Evolutionary conservation across 192 early-diverging fungal species (phyloP).

Genomic region (Coemansia furcata): DNA sequence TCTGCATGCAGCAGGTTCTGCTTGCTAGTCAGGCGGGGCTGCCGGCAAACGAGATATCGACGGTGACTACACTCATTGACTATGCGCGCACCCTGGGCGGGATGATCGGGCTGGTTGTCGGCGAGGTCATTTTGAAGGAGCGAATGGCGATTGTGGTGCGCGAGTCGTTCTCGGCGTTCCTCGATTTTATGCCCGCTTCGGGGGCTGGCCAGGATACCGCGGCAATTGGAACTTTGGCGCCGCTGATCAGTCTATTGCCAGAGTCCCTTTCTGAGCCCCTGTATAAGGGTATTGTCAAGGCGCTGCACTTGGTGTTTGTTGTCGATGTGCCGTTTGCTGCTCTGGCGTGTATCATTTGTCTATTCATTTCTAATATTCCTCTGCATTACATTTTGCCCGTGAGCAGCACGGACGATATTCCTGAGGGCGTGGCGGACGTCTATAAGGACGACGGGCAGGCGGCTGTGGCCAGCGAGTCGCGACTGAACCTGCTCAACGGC

Average conservation of each 20-base stretch:
- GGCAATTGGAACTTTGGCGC: slow-evolving; percentile 24
- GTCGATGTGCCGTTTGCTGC: slow-evolving; percentile 47
- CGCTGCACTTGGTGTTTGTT: slow-evolving; percentile 45
- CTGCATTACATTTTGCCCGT: slow-evolving; percentile 33
- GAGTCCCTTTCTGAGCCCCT: slow-evolving; percentile 7
- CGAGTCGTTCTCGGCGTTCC: slow-evolving; percentile 19
- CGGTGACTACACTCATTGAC: slow-evolving; percentile 48
- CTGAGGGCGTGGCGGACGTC: slow-evolving; percentile 9
- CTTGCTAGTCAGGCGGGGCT: slow-evolving; percentile 42
- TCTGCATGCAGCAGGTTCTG: slow-evolving; percentile 51
- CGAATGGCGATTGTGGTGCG: slow-evolving; percentile 30
- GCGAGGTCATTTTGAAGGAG: slow-evolving; percentile 47
- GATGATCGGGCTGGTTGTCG: slow-evolving; percentile 49
- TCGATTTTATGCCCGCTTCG: background rate
- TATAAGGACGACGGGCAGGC: background rate
- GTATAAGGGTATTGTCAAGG: slow-evolving; percentile 33
- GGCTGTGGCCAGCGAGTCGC: background rate
- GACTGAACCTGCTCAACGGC: background rate
- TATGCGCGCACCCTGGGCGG: slow-evolving; percentile 54
- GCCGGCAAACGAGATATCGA: slow-evolving; percentile 39
- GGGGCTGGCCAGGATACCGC: slow-evolving; percentile 34
- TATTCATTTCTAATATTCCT: slow-evolving; percentile 37
- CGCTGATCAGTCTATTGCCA: slow-evolving; percentile 32
- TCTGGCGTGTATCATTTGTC: slow-evolving; percentile 35
- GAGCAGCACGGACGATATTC: slow-evolving; percentile 28